phyloP scores from a whole-genome alignment of 129 eudicot species.

The Apium graveolens region DNA sequence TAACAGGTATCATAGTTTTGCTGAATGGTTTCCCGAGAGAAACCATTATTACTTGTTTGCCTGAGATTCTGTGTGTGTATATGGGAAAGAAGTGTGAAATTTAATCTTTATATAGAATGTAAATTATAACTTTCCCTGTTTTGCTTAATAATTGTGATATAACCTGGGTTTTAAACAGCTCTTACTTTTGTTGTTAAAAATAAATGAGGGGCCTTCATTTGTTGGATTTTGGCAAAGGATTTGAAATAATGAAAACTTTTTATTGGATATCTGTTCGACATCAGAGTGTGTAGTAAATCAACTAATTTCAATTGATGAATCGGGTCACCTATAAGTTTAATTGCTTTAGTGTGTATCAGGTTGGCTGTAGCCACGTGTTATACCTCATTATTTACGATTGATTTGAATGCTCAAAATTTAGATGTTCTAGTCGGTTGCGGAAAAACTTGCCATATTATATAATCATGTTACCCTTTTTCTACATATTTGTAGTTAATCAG shows the following conservation, averaged over 20 bases:
- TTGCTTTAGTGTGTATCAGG: neutral
- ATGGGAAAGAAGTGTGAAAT: neutral
- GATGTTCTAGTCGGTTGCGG: neutral
- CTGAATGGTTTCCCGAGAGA: neutral
- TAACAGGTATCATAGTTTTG: constrained; percentile 23
- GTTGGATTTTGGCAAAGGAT: neutral
- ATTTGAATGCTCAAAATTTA: neutral
- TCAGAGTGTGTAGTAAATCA: neutral
- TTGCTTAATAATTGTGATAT: neutral
- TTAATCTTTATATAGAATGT: neutral
- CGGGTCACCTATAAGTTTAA: neutral
- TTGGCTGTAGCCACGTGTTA: neutral
- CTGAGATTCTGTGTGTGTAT: neutral
- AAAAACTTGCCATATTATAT: neutral
- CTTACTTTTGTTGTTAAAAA: neutral
- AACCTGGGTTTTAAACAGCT: neutral
- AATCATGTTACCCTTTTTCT: neutral
- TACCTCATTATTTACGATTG: neutral
- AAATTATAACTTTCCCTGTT: neutral
- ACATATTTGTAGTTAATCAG: neutral
- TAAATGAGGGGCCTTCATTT: neutral
- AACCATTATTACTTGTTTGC: neutral
- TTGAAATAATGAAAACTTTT: neutral
- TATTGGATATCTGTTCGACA: neutral
- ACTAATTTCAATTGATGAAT: neutral